phyloP scores from a whole-genome alignment of 148 eudicot species.

The Simmondsia chinensis region DNA sequence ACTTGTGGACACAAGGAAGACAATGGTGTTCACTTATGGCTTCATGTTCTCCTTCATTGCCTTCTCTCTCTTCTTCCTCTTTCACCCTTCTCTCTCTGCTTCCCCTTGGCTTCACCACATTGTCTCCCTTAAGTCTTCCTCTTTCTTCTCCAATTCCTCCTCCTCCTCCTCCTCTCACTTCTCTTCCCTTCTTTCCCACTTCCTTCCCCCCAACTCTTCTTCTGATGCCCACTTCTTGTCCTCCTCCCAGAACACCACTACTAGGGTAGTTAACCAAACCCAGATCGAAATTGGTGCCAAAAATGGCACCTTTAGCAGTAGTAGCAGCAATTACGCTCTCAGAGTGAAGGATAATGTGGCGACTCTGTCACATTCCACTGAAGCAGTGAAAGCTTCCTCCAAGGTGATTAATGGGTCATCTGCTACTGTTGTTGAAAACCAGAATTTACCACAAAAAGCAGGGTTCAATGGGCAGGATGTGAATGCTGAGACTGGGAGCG shows the following conservation, averaged over 20 bases:
- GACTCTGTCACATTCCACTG: too few relatives aligned
- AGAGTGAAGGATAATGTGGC: neutral
- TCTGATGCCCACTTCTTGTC: neutral
- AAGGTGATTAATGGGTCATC: neutral
- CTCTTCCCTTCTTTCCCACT: conserved; percentile 23
- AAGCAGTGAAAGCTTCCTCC: too few relatives aligned
- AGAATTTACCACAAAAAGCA: too few relatives aligned
- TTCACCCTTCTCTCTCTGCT: conserved; percentile 16
- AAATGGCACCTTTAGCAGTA: neutral
- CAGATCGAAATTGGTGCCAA: neutral
- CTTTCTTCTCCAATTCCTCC: conserved; percentile 8
- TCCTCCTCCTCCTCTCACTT: conserved; percentile 28
- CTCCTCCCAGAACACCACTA: neutral
- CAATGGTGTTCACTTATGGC: conserved; percentile 19
- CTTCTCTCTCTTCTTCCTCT: conserved; percentile 26
- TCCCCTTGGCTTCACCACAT: conserved; percentile 15
- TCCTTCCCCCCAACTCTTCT: conserved; percentile 19
- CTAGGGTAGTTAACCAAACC: neutral
- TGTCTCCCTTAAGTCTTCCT: conserved; percentile 9
- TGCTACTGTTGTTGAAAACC: neutral
- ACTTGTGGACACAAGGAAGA: conserved; percentile 11
- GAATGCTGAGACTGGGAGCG: too few relatives aligned
- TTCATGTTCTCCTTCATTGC: conserved; percentile 26
- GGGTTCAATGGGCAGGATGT: too few relatives aligned
- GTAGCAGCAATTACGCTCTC: neutral